These are phyloP conservation scores for Cystobasidium onofrii DNA, from an alignment of 768 basidiomycete species.

Conservation along the genomic window DNA sequence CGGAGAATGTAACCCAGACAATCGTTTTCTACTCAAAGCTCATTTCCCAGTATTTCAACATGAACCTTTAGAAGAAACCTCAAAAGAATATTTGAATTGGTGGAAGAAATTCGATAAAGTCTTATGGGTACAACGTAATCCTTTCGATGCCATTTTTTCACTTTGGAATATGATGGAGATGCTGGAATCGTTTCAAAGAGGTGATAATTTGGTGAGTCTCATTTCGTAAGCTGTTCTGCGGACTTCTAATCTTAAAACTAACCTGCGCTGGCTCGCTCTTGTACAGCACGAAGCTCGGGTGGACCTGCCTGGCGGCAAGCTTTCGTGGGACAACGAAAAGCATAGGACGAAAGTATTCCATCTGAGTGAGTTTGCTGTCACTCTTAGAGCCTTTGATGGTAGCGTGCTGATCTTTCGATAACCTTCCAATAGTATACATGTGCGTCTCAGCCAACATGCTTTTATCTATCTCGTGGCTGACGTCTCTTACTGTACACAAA, in stretches of 20 bases:
- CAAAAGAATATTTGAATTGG: constrained; percentile 5
- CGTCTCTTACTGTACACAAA: too few relatives aligned
- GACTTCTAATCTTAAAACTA: background rate
- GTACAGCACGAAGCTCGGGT: background rate
- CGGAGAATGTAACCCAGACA: background rate
- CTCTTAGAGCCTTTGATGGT: background rate
- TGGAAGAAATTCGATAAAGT: constrained; percentile 6
- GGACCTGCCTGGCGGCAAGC: background rate
- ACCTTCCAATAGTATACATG: background rate
- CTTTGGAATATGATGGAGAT: constrained; percentile 13
- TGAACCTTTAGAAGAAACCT: background rate
- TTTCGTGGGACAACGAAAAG: constrained; percentile 1
- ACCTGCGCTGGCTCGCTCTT: background rate
- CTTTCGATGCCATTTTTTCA: constrained; percentile 8
- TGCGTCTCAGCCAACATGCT: too few relatives aligned
- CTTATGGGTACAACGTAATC: constrained; percentile 7
- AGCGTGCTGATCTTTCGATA: background rate
- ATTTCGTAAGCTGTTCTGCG: background rate
- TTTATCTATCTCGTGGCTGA: background rate
- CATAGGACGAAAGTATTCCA: constrained; percentile 7
- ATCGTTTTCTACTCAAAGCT: constrained; percentile 3
- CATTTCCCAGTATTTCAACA: constrained; percentile 13
- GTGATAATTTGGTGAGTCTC: constrained; percentile 2
- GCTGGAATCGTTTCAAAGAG: constrained; percentile 4
- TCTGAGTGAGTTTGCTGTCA: background rate